These are phyloP conservation scores for Bremia lactucae DNA, from an alignment of 352 stramenopile genomes.

Conservation along the genomic window DNA sequence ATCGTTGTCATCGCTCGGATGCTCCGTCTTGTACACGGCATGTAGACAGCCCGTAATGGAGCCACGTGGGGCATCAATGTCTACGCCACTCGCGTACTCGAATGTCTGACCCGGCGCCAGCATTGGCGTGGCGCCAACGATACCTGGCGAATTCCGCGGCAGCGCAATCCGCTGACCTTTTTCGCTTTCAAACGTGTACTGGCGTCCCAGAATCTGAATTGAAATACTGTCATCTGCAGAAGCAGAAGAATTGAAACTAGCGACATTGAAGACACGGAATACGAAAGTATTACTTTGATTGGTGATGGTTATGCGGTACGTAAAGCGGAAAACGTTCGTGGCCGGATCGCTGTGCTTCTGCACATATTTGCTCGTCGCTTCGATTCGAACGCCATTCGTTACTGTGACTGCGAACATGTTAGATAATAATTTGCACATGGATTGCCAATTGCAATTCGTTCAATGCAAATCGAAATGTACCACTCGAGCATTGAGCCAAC, in stretches of 20 bases:
- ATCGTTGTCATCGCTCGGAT: slow-evolving; percentile 14
- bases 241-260: slow-evolving; percentile 4
- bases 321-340: slow-evolving; percentile 54
- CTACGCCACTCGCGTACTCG: slow-evolving; percentile 68
- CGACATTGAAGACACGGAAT: not conserved
- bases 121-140: slow-evolving; percentile 57
- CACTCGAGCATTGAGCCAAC: slow-evolving; percentile 61
- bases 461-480: slow-evolving; percentile 16
- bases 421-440: not conserved
- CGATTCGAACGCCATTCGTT: slow-evolving; percentile 53
- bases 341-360: slow-evolving; percentile 37
- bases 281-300: slow-evolving; percentile 42
- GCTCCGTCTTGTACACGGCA: slow-evolving; percentile 23
- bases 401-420: slow-evolving; percentile 35
- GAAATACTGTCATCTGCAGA: slow-evolving; percentile 32
- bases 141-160: slow-evolving; percentile 49
- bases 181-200: slow-evolving; percentile 71
- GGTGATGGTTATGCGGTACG: slow-evolving; percentile 68
- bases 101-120: slow-evolving; percentile 61
- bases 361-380: slow-evolving; percentile 67
- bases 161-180: slow-evolving; percentile 48
- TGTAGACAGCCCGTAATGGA: slow-evolving; percentile 62
- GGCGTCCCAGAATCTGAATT: slow-evolving; percentile 60
- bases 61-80: slow-evolving; percentile 55
- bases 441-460: not conserved